Conservation (phyloP, 768 basidiomycete species). For the Antrodiella citrinella region DNA sequence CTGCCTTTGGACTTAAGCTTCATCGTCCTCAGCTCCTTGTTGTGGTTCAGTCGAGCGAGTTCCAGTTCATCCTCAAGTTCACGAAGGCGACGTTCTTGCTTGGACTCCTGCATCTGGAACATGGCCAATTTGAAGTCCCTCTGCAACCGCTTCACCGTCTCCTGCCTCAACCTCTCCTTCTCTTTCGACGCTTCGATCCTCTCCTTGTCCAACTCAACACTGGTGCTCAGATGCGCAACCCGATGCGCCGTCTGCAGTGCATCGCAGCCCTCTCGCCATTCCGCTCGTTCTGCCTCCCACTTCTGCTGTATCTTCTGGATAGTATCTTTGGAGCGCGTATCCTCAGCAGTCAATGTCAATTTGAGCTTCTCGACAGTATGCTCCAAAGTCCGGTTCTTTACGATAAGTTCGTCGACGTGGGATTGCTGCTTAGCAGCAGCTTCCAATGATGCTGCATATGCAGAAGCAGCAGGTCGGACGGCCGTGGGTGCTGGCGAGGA, state of each 20-base stretch:
- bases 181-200: conserved; percentile 42
- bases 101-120: conserved; percentile 56
- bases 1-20: conserved; percentile 25
- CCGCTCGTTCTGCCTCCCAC: conserved; percentile 43
- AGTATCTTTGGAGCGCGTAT: conserved; percentile 32
- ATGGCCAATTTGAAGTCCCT: conserved; percentile 61
- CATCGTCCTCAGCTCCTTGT: conserved; percentile 31
- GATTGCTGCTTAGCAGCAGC: conserved; percentile 47
- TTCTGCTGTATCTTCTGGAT: conserved; percentile 37
- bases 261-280: conserved; percentile 59
- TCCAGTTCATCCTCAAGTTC: conserved; percentile 44
- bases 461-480: conserved; percentile 31
- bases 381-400: conserved; percentile 58
- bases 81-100: conserved; percentile 45
- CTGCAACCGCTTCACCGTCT: conserved; percentile 51
- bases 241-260: conserved; percentile 55
- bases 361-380: conserved; percentile 48
- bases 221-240: conserved; percentile 53
- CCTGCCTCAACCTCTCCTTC: conserved; percentile 44
- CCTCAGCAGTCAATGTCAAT: conserved; percentile 38
- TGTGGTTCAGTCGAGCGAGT: conserved; percentile 27
- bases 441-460: not conserved
- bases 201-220: conserved; percentile 46
- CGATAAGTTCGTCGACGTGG: conserved; percentile 69
- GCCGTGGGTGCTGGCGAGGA: conserved; percentile 22